These are phyloP conservation scores for Komagataella populi DNA, from an alignment of 805 yeast genomes.

Conservation along the genomic window DNA sequence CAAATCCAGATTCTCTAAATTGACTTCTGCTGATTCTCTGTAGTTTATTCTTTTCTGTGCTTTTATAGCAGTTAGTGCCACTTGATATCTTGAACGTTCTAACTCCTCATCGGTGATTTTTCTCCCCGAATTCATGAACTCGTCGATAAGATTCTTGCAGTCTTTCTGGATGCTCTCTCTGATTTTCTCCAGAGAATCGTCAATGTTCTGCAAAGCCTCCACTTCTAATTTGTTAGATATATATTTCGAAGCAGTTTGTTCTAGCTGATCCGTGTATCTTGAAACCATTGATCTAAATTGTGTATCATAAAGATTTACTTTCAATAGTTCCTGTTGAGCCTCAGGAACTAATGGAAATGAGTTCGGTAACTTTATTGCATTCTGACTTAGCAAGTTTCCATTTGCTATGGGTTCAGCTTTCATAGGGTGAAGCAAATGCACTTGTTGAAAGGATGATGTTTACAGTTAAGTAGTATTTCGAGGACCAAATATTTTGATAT, in stretches of 20 bases:
- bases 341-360: not conserved
- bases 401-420: not conserved
- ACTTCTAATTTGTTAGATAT: not conserved
- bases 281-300: not conserved
- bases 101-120: not conserved
- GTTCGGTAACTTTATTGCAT: not conserved
- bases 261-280: not conserved
- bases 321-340: not conserved
- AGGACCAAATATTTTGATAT: slow-evolving; percentile 3
- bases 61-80: not conserved
- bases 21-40: not conserved
- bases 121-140: not conserved
- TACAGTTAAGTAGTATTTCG: slow-evolving; percentile 8
- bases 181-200: not conserved
- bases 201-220: not conserved
- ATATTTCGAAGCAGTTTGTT: not conserved
- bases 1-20: not conserved
- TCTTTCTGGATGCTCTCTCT: not conserved
- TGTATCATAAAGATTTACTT: not conserved
- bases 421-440: not conserved
- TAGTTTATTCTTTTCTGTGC: not conserved
- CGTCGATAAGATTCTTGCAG: not conserved
- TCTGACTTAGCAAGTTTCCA: not conserved
- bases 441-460: not conserved
- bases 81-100: not conserved